A percentile compares a stretch with the other conserved stretches of the same genome.
Evolutionary conservation across 495 filamentous ascomycete species (phyloP).

Genomic region (Rhizodiscina lignyota): DNA sequence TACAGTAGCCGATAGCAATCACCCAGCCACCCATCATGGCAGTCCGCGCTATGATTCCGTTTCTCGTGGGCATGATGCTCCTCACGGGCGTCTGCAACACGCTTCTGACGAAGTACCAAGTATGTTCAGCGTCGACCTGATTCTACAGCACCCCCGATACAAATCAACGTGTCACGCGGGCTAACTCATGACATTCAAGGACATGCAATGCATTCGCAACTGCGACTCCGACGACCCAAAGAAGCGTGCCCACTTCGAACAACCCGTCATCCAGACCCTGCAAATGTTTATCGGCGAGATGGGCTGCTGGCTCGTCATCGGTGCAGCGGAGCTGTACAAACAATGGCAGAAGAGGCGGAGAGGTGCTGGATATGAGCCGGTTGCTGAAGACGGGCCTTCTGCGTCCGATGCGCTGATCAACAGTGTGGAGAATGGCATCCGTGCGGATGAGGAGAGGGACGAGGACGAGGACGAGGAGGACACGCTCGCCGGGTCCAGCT

Average conservation of each 20-base stretch:
- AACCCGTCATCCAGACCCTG: slow-evolving; percentile 87
- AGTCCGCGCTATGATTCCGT: slow-evolving; percentile 48
- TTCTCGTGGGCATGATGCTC: slow-evolving; percentile 88
- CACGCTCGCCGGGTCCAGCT: slow-evolving; percentile 13
- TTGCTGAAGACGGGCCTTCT: slow-evolving; percentile 21
- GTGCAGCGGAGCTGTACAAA: slow-evolving; percentile 40
- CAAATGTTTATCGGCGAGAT: slow-evolving; percentile 93
- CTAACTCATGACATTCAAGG: slow-evolving; percentile 33
- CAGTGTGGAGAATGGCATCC: slow-evolving; percentile 1
- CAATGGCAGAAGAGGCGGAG: slow-evolving; percentile 15
- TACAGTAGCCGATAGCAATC: too few species aligned
- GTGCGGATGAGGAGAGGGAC: too few species aligned
- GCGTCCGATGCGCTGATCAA: slow-evolving; percentile 1
- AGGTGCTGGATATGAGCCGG: slow-evolving; percentile 43
- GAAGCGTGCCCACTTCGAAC: slow-evolving; percentile 59
- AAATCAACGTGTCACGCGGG: background rate
- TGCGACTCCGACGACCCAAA: slow-evolving; percentile 62
- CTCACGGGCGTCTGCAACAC: slow-evolving; percentile 89
- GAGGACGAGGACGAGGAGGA: slow-evolving; percentile 30
- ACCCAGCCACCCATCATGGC: slow-evolving; percentile 38
- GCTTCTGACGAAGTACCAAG: slow-evolving; percentile 90
- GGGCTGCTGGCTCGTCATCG: slow-evolving; percentile 81
- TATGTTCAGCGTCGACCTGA: slow-evolving; percentile 16
- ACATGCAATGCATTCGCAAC: slow-evolving; percentile 89
- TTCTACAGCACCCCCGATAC: background rate